Percentiles rank a stretch among this genome's conserved stretches.
Evolutionary conservation across 2,329 filamentous ascomycete genomes (phyloP).

Genomic region (Cryphonectria naterciae): DNA sequence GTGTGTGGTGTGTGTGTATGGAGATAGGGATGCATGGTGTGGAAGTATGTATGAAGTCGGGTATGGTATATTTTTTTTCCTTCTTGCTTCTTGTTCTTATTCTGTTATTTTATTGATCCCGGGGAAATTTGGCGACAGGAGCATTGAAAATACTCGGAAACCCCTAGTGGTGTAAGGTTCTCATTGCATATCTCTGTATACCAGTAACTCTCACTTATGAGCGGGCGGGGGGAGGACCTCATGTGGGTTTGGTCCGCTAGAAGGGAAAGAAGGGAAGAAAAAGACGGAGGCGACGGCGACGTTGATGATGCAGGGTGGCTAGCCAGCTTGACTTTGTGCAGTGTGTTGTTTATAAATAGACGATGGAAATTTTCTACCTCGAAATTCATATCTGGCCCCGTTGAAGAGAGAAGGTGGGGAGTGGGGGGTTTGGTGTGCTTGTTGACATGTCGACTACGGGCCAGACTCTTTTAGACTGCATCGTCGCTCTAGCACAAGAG

Average conservation of each 20-base stretch:
- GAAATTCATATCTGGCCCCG: background rate
- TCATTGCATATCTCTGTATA: conserved; percentile 22
- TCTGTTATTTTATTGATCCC: background rate
- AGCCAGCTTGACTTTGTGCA: conserved; percentile 13
- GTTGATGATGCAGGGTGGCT: conserved; percentile 13
- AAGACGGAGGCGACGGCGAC: background rate
- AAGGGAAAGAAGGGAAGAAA: too few relatives aligned
- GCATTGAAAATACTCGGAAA: conserved; percentile 10
- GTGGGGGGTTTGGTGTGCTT: background rate
- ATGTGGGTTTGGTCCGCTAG: background rate
- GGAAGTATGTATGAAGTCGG: conserved; percentile 12
- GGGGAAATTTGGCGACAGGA: conserved; percentile 7
- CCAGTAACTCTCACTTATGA: conserved; percentile 9
- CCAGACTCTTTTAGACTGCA: background rate
- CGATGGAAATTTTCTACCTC: background rate
- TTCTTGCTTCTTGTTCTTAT: background rate
- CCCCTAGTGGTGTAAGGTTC: conserved; percentile 4
- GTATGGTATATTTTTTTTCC: background rate
- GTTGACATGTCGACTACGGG: background rate
- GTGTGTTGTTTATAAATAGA: conserved; percentile 19
- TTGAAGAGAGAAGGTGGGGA: background rate
- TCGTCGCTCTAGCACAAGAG: background rate
- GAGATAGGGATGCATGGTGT: background rate
- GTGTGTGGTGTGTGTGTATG: conserved; percentile 2
- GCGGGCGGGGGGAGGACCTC: conserved; percentile 8